Evolutionary conservation across 2,329 filamentous ascomycete genomes (phyloP), one percentile per base, ranked within the genome.

Genomic region (Fusarium denticulatum): DNA sequence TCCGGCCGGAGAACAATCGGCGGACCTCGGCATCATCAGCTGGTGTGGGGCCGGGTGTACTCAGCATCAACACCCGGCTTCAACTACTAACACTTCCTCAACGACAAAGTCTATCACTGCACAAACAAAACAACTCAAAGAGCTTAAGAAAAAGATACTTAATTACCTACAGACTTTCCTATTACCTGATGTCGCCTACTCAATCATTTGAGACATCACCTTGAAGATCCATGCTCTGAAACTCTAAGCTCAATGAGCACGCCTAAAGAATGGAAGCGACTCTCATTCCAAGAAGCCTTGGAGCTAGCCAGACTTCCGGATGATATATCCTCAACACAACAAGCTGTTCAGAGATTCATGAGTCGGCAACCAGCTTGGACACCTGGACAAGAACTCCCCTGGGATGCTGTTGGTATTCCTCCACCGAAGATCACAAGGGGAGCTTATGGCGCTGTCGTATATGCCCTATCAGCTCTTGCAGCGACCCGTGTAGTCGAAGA

Each of bases 381-480:
- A 40, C 76, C 80, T 0, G 81, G 79, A 4, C 65, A 64, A 13
- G 79, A 82, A 24, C 71, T 82, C 16, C 80, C 80, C 9, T 79
- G 80, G 79, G 72, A 74, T 9, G 36, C 67, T 6, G 9, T 77
- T 6, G 76, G 76, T 15, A 53, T 72, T 12, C 42, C 28, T 52
- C 58, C 42, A 1, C 60, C 66, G 7, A 75, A 57, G 47, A 68
- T 71, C 46, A 72, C 55, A 39, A 77, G 72, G 26, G 78, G 79
- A n/a, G 80, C 79, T 1, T 84, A 79, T 50, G 83, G 83, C 11
- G 82, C 82, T 10, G 79, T 81, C 30, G 82, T 84, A 36, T 84
- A 82, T 62, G 78, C 79, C 7, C 80, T 83, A 64, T 80, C 83
- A 20, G 73, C 83, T 13, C 71, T 84, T 12, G 82, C 82, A 14